Conservation (phyloP, 176 grass and related monocot genomes). For the Thalia dealbata region DNA sequence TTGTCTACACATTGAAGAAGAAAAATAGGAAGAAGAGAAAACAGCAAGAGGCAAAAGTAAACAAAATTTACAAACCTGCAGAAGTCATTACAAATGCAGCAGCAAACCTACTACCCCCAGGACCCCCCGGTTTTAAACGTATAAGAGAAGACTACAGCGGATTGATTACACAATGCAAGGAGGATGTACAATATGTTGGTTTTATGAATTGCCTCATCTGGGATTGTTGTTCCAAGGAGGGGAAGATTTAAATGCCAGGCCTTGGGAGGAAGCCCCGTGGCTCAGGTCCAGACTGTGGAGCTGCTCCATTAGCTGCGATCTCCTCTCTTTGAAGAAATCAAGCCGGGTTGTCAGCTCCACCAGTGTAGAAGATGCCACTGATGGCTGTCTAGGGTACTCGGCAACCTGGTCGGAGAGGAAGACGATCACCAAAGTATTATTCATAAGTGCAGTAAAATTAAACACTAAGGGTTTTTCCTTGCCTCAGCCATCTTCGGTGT, state of each 20-base stretch:
- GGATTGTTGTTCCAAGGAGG: constrained; percentile 74
- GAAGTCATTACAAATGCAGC: neutral
- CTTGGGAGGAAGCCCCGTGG: constrained; percentile 46
- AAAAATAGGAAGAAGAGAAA: neutral
- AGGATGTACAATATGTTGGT: constrained; percentile 25
- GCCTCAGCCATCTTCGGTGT: constrained; percentile 53
- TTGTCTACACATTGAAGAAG: neutral
- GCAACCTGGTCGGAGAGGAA: constrained; percentile 24
- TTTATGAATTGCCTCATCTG: constrained; percentile 26
- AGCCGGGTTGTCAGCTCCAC: constrained; percentile 78
- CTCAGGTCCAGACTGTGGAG: constrained; percentile 91
- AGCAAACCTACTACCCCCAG: neutral
- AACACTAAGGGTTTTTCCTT: constrained; percentile 17
- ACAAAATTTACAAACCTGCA: constrained; percentile 15
- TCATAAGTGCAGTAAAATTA: neutral
- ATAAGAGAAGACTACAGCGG: neutral
- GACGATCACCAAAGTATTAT: neutral
- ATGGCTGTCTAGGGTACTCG: constrained; percentile 39
- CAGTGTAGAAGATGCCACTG: constrained; percentile 79
- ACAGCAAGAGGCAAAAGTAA: neutral
- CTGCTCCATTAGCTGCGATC: constrained; percentile 95
- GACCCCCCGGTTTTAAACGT: neutral
- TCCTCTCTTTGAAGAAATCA: constrained; percentile 96
- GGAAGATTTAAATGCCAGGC: constrained; percentile 60
- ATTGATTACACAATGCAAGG: constrained; percentile 3